Evolutionary conservation across 2,329 filamentous ascomycete genomes (phyloP), one percentile per base, ranked within the genome.

Genomic region (Claviceps humidiphila): DNA sequence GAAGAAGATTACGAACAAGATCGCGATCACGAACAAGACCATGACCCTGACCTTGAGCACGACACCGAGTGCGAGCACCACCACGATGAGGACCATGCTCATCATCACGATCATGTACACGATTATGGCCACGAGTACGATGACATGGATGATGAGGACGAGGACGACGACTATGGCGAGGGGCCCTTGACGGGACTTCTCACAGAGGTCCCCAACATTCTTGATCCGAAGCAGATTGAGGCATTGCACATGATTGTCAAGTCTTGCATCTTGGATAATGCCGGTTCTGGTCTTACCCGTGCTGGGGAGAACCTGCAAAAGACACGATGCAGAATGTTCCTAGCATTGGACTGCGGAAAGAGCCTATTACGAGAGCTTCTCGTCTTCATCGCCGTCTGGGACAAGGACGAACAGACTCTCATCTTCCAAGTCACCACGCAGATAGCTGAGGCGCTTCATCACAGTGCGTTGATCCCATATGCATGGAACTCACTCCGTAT

Each of bases 381-480:
- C 44, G 94, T 97, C 54, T 96, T 96, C 65, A 95, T 96, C 56
- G 91, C 91, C 5, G 90, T 95, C 8, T 97, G 91, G 91, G 91
- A 96, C 63, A 83, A 96, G 61, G 85, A 89, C 42, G 90, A 97
- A 65, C 85, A 91, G 55, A 89, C 94, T 55, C 80, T 95, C 40
- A 95, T 96, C 62, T 96, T 95, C 73, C 91, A 95, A 66, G 88
- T 96, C 66, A 96, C 94, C 67, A 86, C 89, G 45, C 90, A 96
- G 67, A 95, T 97, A 55, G 88, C 96, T 69, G 88, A 95, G 64
- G 88, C 91, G 0, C 87, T 96, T 47, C 82, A 96, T 49, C 85
- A 90, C 58, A 94, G 89, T 58, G 89, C 88, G 1, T 73, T 97
- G 30, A 84, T 96, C 65, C 90, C 90, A 0, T 94, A 93, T 63